These are phyloP conservation scores for Chloridella minuta DNA, from an alignment of 352 stramenopile species.

Conservation along the genomic window DNA sequence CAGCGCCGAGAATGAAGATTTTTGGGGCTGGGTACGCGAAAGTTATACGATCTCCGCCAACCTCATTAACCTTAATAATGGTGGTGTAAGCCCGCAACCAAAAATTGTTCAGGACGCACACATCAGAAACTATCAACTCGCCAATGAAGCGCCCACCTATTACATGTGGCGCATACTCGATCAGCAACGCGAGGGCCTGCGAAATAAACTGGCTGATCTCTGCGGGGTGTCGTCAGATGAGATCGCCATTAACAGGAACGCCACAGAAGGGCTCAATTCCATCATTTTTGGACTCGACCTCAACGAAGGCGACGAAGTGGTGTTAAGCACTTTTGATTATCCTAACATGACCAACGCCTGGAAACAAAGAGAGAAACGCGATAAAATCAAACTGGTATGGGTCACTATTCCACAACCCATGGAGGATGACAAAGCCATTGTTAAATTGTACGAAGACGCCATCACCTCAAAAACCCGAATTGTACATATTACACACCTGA, in stretches of 20 bases:
- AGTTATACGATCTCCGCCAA: not conserved
- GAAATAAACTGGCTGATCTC: not conserved
- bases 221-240: not conserved
- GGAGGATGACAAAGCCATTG: not conserved
- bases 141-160: not conserved
- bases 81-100: not conserved
- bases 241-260: not conserved
- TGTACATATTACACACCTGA: not conserved
- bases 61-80: not conserved
- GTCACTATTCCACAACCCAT: not conserved
- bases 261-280: not conserved
- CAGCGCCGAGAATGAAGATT: not conserved
- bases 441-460: not conserved
- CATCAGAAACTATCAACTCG: not conserved
- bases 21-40: not conserved
- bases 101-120: not conserved
- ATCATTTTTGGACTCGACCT: not conserved
- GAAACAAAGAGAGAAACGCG: not conserved
- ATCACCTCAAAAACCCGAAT: not conserved
- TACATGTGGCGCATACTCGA: not conserved
- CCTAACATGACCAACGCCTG: not conserved
- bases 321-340: not conserved
- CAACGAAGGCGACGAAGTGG: not conserved
- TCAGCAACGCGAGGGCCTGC: not conserved
- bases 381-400: not conserved